Evolutionary conservation across 2,329 filamentous ascomycete species (phyloP).

Genomic region (Alternaria sp.): DNA sequence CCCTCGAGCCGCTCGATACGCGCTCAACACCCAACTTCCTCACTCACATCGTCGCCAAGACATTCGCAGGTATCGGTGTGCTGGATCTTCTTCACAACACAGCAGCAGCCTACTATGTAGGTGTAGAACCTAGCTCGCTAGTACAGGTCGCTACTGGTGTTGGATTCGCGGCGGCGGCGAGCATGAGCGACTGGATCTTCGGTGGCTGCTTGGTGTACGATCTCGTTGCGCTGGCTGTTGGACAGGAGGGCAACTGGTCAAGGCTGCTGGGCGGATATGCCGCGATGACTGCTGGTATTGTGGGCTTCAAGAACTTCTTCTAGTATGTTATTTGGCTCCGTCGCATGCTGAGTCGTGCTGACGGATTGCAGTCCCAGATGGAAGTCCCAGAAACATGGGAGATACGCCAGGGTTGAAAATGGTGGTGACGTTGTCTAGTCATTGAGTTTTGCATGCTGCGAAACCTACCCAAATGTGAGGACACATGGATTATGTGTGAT

Average conservation of each 20-base stretch:
- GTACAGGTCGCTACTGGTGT: conserved; percentile 64
- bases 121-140: conserved; percentile 55
- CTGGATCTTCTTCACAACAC: conserved; percentile 68
- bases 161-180: conserved; percentile 61
- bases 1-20: conserved; percentile 61
- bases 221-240: conserved; percentile 62
- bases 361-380: conserved; percentile 36
- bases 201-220: conserved; percentile 68
- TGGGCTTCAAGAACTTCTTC: conserved; percentile 61
- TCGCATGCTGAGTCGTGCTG: conserved; percentile 25
- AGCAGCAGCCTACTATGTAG: conserved; percentile 63
- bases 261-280: conserved; percentile 62
- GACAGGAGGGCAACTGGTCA: conserved; percentile 63
- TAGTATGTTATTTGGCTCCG: conserved; percentile 52
- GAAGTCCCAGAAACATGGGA: conserved; percentile 32
- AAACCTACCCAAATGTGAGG: background rate
- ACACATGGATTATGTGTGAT: background rate
- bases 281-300: conserved; percentile 62
- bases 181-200: conserved; percentile 67
- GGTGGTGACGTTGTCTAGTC: conserved; percentile 11
- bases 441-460: background rate
- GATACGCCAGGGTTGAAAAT: conserved; percentile 31
- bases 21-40: conserved; percentile 61
- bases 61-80: conserved; percentile 68
- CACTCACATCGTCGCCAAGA: conserved; percentile 66